A percentile compares a stretch with the other conserved stretches of the same genome.
phyloP scores from a whole-genome alignment of 1,284 basidiomycete species.

The Inonotus obliquus region DNA sequence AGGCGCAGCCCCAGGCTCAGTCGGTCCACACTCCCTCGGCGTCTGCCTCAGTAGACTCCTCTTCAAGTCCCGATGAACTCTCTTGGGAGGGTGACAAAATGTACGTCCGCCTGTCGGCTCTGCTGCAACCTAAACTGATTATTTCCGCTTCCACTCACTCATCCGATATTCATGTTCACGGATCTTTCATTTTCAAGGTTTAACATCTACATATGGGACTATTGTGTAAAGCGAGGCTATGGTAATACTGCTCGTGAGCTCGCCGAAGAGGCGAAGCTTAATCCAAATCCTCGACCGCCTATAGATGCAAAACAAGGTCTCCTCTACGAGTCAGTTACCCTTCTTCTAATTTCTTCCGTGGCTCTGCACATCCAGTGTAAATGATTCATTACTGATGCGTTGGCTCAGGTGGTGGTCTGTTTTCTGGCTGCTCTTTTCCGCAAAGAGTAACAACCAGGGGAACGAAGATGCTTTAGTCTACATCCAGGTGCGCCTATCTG shows the following conservation, averaged over 20 bases:
- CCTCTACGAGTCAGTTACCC: conserved; percentile 62
- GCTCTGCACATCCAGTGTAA: not conserved
- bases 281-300: conserved; percentile 55
- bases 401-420: conserved; percentile 75
- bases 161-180: not conserved
- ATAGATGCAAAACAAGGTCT: conserved; percentile 79
- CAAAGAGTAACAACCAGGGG: conserved; percentile 60
- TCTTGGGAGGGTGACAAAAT: conserved; percentile 55
- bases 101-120: conserved; percentile 28
- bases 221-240: conserved; percentile 74
- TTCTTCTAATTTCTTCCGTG: not conserved
- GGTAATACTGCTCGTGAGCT: conserved; percentile 63
- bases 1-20: conserved; percentile 4
- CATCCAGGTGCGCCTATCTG: conserved; percentile 48
- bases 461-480: conserved; percentile 68
- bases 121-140: not conserved
- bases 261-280: conserved; percentile 56
- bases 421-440: conserved; percentile 77
- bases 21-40: conserved; percentile 5
- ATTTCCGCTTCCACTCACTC: conserved; percentile 6
- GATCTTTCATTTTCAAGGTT: conserved; percentile 46
- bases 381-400: not conserved
- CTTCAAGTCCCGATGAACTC: not conserved
- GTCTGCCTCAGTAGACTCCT: not conserved
- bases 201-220: conserved; percentile 82